Base-by-base conservation (phyloP, 225 moss, liverwort and hornwort genomes). In the Bryoerythrophyllum caledonicum region DNA sequence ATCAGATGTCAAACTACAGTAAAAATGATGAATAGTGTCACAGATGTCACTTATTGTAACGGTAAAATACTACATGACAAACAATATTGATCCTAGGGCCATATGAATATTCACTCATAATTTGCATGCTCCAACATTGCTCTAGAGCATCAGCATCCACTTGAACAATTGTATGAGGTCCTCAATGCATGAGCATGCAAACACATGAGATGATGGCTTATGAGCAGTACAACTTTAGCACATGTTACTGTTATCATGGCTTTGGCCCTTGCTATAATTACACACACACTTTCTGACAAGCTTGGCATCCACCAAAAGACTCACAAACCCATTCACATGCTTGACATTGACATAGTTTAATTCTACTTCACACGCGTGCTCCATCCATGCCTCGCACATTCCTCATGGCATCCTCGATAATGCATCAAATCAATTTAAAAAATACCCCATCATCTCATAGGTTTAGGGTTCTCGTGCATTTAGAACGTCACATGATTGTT, bases 341-440 rank as follows among this genome's bases (percentile, higher is more conserved):
- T 51, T 51, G 74, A 70, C 40, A 24, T 44, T 8, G 51, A 52
- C 59, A 0, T 17, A 77, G n/a, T n/a, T n/a, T 44, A 15, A 4
- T 4, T 46, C 11, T 38, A 59, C 59, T 65, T 82, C 70, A 43
- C 74, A 65, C 77, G 62, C 27, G 61, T 11, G 25, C 0, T 7
- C 10, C 23, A 67, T 54, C 37, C 68, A 69, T 63, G 58, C 58
- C 63, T 69, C 63, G 67, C 40, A 27, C 64, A 52, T 65, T 41
- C 46, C 61, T 54, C 0, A 5, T 65, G 34, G 43, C 69, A 43
- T 8, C 2, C 35, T 8, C 4, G 54, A 77, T 44, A 1, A 4
- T 7, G 11, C 3, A 14, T 54, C 59, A 20, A 70, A 49, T 16
- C 0, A 13, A 46, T 66, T 19, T 1, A 19, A 7, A n/a, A n/a